Evolutionary conservation across 2,329 filamentous ascomycete species (phyloP), one percentile per base, ranked within the genome.

Genomic region (Cladosporium cucumerinum): DNA sequence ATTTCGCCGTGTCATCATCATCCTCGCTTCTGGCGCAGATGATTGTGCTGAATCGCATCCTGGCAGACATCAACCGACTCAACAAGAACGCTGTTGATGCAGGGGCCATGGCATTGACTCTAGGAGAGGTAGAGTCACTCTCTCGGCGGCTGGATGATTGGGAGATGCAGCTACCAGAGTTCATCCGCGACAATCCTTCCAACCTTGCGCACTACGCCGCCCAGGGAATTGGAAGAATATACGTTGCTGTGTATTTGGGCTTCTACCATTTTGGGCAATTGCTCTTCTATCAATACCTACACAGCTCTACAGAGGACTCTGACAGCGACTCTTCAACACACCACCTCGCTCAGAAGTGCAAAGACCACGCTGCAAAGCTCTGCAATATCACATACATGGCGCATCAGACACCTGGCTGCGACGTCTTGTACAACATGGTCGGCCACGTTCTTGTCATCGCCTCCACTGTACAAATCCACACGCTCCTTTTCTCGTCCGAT

Each of bases 401-500:
- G 7, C 52, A 63, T 32, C 61, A 58, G 23, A 57, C 61, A n/a
- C 61, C 61, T 14, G 61, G 55, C 43, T 63, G 61, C 61, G 55
- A 63, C 21, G 52, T 57, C 16, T 43, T 63, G 3, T 63, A 63
- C 43, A 58, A 57, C 28, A 63, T 63, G 61, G 54, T 63, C 39
- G 61, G 61, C 23, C 61, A 63, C n/a, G 55, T 63, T 12, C 61
- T 63, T n/a, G 61, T 63, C 26, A 43, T 63, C 61, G 43, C 61
- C 11, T 63, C 61, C 11, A 63, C 61, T 11, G 61, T 63, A 0
- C 55, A 63, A 16, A 58, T 63, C 21, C 61, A 63, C 21, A 63
- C 55, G 6, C 61, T 63, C n/a, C 61, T 63, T 28, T 63, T 63
- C 61, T 57, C 52, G 2, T 26, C 39, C 36, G 52, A 51, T 23